Evolutionary conservation across 495 filamentous ascomycete species (phyloP), one percentile per base, ranked within the genome.

Genomic region (Chaetomidium leptoderma): DNA sequence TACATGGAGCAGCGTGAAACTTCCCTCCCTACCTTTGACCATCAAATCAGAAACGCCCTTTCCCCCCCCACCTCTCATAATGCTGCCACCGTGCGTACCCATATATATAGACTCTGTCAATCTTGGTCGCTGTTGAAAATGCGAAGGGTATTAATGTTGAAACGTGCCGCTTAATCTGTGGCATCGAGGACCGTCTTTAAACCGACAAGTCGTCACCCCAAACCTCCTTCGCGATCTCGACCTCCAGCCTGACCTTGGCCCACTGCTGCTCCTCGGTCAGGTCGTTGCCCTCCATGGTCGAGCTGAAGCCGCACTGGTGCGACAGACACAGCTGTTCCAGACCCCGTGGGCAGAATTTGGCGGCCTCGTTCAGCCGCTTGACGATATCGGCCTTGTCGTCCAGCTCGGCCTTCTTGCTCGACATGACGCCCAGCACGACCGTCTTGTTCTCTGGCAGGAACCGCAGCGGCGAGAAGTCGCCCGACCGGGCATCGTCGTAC

Each of bases 271-370:
- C 83, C 60, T 80, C 74, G 17, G 72, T 77, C 32, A 86, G 66
- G 29, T 82, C 70, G 63, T 87, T 85, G 17, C 84, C 84, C 65
- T 82, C 83, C 54, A 76, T 76, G 56, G 85, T 85, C 24, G 79
- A 83, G 59, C 81, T 84, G 68, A 87, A 86, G 11, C 84, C 84
- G 69, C 84, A 87, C 71, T 87, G 84, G 32, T 85, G 84, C 60
- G 81, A 84, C 37, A 86, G 70, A 61, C 84, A 84, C 44, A 87
- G 67, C 62, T 82, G 76, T 61, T 85, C 78, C 10, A 87, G 70
- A 0, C 83, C 83, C 26, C 75, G 58, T 4, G 82, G 79, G 59
- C 85, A 80, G 64, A 79, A 81, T n/a, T 76, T 73, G 5, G 81
- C 84, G 16, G 84, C 84, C 65, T 81, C 76, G 30, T 79, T 74